These are phyloP conservation scores for Arxiozyma slooffiae DNA, from an alignment of 1,139 yeast genomes.

Conservation along the genomic window DNA sequence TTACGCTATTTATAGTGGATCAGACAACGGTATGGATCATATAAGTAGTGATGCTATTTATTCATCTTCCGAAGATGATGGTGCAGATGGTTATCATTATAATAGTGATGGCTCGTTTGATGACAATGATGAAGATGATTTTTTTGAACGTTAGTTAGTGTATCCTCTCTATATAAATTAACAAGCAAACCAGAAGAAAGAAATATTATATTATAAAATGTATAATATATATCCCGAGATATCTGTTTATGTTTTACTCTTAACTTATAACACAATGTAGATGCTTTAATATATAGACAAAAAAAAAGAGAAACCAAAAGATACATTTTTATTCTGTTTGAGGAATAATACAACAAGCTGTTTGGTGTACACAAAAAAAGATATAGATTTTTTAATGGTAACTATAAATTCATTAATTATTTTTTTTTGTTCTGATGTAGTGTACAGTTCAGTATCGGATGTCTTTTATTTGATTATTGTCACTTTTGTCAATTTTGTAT, in stretches of 20 bases:
- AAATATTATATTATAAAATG: too few relatives aligned
- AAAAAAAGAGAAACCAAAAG: too few relatives aligned
- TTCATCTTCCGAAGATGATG: conserved; percentile 30
- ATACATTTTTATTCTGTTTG: not conserved
- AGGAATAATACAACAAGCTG: not conserved
- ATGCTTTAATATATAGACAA: too few relatives aligned
- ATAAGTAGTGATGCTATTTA: conserved; percentile 12
- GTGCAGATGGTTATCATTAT: conserved; percentile 35
- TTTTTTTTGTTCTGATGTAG: too few relatives aligned
- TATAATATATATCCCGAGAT: not conserved
- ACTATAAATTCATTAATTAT: too few relatives aligned
- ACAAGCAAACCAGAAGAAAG: too few relatives aligned
- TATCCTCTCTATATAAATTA: too few relatives aligned
- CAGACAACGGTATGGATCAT: not conserved
- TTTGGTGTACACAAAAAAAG: not conserved
- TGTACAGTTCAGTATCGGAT: not conserved
- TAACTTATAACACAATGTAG: not conserved
- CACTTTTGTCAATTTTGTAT: too few relatives aligned
- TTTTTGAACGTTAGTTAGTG: conserved; percentile 41
- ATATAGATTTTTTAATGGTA: too few relatives aligned
- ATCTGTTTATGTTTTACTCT: too few relatives aligned
- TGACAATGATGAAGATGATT: conserved; percentile 31
- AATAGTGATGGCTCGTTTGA: conserved; percentile 39
- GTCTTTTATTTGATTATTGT: not conserved
- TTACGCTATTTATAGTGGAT: conserved; percentile 1